phyloP scores from a whole-genome alignment of 23 red algal species.

The Gracilariopsis chorda region DNA sequence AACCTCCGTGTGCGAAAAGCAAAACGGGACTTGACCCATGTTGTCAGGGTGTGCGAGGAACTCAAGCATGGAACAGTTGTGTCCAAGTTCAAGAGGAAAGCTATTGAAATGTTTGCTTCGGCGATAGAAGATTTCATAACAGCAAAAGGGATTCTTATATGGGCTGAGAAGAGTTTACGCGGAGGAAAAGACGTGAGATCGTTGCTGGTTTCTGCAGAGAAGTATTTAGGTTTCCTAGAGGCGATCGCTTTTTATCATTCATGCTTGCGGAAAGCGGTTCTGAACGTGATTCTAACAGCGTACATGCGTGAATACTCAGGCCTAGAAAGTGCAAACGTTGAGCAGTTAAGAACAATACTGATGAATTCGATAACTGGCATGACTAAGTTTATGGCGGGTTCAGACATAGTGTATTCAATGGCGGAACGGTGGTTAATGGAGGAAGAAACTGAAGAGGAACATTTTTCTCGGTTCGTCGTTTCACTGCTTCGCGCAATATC shows the following conservation, averaged over 20 bases:
- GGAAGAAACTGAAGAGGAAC: background rate
- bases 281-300: conserved; percentile 19
- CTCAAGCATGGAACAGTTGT: background rate
- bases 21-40: background rate
- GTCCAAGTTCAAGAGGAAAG: background rate
- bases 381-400: conserved; percentile 5
- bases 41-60: background rate
- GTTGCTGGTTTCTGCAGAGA: background rate
- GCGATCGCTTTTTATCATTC: background rate
- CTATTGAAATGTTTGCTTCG: background rate
- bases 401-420: conserved; percentile 6
- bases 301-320: conserved; percentile 31
- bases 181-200: background rate
- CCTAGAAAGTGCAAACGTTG: background rate
- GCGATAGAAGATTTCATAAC: background rate
- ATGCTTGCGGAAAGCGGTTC: background rate
- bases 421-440: background rate
- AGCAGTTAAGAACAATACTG: background rate
- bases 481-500: conserved; percentile 11
- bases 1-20: background rate
- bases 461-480: conserved; percentile 2
- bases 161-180: background rate
- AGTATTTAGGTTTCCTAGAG: background rate
- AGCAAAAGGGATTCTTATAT: background rate
- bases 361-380: conserved; percentile 29